phyloP scores from a whole-genome alignment of 176 grass and related monocot genomes.

The Bromus sterilis region DNA sequence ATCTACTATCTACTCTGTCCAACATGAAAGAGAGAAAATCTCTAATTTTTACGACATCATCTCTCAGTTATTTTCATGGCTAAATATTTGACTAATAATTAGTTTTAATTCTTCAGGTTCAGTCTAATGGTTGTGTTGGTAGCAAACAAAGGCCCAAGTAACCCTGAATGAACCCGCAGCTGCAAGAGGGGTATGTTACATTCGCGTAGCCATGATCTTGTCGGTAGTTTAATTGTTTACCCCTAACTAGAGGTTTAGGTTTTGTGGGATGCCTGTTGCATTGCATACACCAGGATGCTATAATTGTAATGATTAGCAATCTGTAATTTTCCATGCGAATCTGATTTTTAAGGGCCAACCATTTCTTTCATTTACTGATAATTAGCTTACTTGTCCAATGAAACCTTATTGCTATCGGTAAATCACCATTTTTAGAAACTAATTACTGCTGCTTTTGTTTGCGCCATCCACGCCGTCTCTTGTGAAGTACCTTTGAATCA shows the following conservation, averaged over 20 bases:
- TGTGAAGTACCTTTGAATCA: neutral
- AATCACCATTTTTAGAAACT: too few species aligned
- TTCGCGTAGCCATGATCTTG: neutral
- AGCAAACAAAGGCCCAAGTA: constrained; percentile 34
- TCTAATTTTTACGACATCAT: too few species aligned
- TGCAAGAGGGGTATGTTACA: constrained; percentile 32
- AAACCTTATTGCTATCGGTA: neutral
- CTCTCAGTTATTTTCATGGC: too few species aligned
- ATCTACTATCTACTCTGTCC: too few species aligned
- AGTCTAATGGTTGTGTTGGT: constrained; percentile 17
- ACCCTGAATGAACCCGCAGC: constrained; percentile 19
- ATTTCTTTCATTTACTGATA: neutral
- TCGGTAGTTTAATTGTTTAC: neutral
- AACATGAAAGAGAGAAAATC: too few species aligned
- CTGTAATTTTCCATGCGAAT: neutral
- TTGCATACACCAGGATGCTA: neutral
- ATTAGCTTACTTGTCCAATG: neutral
- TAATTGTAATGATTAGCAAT: neutral
- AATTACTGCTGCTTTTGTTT: too few species aligned
- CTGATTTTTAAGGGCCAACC: neutral
- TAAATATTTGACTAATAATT: too few species aligned
- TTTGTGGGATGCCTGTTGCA: neutral
- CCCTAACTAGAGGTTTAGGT: neutral
- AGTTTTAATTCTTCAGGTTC: too few species aligned
- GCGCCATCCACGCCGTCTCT: too few species aligned